Evolutionary conservation across 2,329 filamentous ascomycete species (phyloP).

Genomic region (Zasmidium angulare): DNA sequence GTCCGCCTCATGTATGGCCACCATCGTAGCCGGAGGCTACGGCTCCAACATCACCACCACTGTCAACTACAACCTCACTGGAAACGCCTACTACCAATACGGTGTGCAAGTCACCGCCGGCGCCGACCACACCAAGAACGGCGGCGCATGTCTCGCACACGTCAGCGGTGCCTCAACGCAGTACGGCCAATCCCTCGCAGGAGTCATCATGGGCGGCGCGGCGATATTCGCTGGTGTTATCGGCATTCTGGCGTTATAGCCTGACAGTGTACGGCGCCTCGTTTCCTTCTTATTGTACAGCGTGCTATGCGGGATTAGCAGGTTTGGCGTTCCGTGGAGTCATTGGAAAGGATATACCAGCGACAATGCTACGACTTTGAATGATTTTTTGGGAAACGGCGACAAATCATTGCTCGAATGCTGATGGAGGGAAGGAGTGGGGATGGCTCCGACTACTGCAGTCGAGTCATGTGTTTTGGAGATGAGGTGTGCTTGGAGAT

Average conservation of each 20-base stretch:
- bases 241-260: constrained; percentile 3
- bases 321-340: not conserved
- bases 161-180: constrained; percentile 7
- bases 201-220: not conserved
- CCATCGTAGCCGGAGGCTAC: constrained; percentile 19
- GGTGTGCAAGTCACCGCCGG: constrained; percentile 22
- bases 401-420: not conserved
- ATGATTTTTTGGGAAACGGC: not conserved
- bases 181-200: not conserved
- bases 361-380: not conserved
- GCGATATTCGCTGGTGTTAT: constrained; percentile 1
- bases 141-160: constrained; percentile 18
- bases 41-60: constrained; percentile 20
- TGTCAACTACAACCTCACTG: constrained; percentile 22
- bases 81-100: constrained; percentile 22
- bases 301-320: not conserved
- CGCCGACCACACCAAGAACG: constrained; percentile 16
- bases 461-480: not conserved
- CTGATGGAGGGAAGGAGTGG: not conserved
- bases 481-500: not conserved
- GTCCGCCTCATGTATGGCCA: constrained; percentile 21
- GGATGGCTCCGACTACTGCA: not conserved
- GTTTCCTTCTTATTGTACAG: not conserved
- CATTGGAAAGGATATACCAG: not conserved
- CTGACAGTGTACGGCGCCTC: not conserved